phyloP scores from a whole-genome alignment of 257 asterid genomes.

The Solanum pennellii region DNA sequence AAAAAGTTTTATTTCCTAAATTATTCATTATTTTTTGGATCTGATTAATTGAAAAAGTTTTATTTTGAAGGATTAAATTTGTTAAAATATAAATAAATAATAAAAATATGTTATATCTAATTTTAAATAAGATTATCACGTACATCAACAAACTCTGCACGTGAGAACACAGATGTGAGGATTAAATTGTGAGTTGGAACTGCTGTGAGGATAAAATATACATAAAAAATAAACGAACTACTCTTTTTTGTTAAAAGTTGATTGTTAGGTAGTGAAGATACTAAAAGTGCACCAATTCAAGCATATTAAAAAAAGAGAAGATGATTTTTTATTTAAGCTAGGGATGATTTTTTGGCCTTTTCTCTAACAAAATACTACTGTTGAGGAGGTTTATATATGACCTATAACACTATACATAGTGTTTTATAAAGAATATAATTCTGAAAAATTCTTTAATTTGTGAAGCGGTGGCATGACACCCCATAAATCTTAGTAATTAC shows the following conservation, averaged over 20 bases:
- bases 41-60: too few species aligned
- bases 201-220: too few species aligned
- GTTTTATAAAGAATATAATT: background rate
- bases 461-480: background rate
- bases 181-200: too few species aligned
- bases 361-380: background rate
- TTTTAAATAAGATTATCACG: too few species aligned
- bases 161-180: background rate
- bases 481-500: background rate
- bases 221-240: background rate
- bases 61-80: background rate
- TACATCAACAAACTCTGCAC: too few species aligned
- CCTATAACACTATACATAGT: background rate
- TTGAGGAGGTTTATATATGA: background rate
- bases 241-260: background rate
- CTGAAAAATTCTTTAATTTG: background rate
- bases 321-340: background rate
- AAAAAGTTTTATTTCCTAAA: too few species aligned
- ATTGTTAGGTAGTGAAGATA: too few species aligned
- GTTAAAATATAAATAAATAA: too few species aligned
- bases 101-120: too few species aligned
- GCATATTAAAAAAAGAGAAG: background rate
- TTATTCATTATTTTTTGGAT: background rate
- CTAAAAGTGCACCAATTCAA: too few species aligned
- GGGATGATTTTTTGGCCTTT: background rate